A percentile compares a stretch with the other conserved stretches of the same genome.
Evolutionary conservation across 2,329 filamentous ascomycete genomes (phyloP).

Genomic region (Trichoderma asperellum): DNA sequence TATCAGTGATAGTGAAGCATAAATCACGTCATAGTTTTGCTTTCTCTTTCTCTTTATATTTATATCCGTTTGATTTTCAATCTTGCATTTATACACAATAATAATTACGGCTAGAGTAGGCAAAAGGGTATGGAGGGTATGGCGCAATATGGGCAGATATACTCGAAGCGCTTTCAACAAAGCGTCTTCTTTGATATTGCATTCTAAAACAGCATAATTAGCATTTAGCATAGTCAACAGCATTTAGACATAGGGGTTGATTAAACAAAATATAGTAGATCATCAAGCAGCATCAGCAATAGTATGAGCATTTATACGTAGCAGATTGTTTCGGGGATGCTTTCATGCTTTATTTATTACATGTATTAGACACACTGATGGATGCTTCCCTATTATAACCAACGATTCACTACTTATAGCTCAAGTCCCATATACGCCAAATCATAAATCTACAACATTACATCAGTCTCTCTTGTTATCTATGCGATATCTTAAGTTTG

Average conservation of each 20-base stretch:
- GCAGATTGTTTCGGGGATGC: too few relatives aligned
- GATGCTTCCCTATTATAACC: too few relatives aligned
- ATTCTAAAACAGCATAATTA: background rate
- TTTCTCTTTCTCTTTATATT: background rate
- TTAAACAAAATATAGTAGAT: background rate
- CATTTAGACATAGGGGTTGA: background rate
- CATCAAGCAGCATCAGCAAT: background rate
- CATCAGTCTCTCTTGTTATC: too few relatives aligned
- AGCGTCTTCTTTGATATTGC: background rate
- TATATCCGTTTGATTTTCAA: background rate
- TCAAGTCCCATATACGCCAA: too few relatives aligned
- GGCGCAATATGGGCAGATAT: background rate
- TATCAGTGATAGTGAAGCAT: constrained; percentile 28
- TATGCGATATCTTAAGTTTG: too few relatives aligned
- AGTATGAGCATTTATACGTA: background rate
- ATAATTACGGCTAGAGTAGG: background rate
- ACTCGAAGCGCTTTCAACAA: constrained; percentile 9
- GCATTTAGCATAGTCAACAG: background rate
- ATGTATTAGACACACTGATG: too few relatives aligned
- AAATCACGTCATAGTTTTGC: background rate
- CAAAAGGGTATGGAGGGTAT: background rate
- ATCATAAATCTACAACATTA: too few relatives aligned
- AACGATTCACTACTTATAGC: too few relatives aligned
- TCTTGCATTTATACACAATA: background rate
- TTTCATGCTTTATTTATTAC: too few relatives aligned